Evolutionary conservation across 768 basidiomycete genomes (phyloP).

Genomic region (Suillus plorans): DNA sequence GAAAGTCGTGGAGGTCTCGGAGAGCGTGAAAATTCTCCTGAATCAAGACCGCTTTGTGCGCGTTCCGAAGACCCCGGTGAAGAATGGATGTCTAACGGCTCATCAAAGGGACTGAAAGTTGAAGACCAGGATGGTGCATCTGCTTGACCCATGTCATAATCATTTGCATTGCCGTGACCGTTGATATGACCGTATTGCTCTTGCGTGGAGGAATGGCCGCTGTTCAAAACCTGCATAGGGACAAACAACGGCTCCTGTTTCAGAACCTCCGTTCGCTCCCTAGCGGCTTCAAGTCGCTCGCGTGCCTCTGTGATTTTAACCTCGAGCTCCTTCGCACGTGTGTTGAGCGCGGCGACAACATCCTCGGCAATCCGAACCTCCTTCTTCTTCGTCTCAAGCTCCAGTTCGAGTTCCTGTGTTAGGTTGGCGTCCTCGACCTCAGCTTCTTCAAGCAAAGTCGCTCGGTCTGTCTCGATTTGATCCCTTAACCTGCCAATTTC

Average conservation of each 20-base stretch:
- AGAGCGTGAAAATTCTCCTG: constrained; percentile 19
- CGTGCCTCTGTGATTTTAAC: constrained; percentile 64
- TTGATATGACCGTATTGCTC: constrained; percentile 7
- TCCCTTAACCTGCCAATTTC: constrained; percentile 59
- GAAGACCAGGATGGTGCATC: constrained; percentile 24
- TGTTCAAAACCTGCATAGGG: constrained; percentile 23
- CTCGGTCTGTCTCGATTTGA: constrained; percentile 54
- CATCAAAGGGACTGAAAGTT: constrained; percentile 33
- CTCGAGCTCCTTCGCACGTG: constrained; percentile 73
- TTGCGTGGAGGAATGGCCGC: constrained; percentile 10
- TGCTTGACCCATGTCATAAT: constrained; percentile 11
- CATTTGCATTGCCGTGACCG: constrained; percentile 10
- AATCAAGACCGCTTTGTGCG: constrained; percentile 13
- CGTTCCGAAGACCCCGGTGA: constrained; percentile 17
- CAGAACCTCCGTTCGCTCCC: constrained; percentile 54
- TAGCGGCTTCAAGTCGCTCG: constrained; percentile 55
- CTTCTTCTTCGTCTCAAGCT: constrained; percentile 54
- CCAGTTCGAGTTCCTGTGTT: constrained; percentile 43
- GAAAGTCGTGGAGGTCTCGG: constrained; percentile 30
- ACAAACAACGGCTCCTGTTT: constrained; percentile 42
- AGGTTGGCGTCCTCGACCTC: constrained; percentile 42
- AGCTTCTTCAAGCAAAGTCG: constrained; percentile 46
- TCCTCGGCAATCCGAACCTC: constrained; percentile 65
- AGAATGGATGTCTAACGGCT: constrained; percentile 15
- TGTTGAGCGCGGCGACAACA: constrained; percentile 57